These are phyloP conservation scores for Dacryopinax primogenitus DNA, from an alignment of 768 basidiomycete genomes.

Conservation along the genomic window DNA sequence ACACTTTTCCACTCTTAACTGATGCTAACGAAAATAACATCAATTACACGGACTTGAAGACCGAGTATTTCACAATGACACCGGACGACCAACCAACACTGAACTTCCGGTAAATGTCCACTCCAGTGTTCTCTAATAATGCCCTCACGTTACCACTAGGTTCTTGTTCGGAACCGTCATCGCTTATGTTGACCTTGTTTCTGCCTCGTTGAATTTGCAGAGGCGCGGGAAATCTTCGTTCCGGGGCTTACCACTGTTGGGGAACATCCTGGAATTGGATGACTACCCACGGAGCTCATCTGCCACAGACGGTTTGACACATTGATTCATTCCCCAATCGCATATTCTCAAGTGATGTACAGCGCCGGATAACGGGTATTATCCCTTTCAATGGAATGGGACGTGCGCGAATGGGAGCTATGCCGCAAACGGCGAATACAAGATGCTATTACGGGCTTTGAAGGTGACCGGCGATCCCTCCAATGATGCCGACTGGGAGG, in stretches of 20 bases:
- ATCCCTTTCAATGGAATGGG: conserved; percentile 21
- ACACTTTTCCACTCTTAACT: not conserved
- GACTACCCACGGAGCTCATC: conserved; percentile 37
- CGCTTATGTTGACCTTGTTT: conserved; percentile 39
- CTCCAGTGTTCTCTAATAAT: not conserved
- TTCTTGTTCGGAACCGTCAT: conserved; percentile 40
- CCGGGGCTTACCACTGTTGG: conserved; percentile 34
- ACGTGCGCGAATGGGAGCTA: conserved; percentile 31
- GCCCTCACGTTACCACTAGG: conserved; percentile 19
- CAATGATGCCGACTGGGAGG: conserved; percentile 35
- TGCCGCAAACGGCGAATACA: conserved; percentile 35
- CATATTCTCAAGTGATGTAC: conserved; percentile 8
- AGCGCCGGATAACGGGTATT: conserved; percentile 24
- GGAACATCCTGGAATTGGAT: conserved; percentile 36
- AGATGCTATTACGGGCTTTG: conserved; percentile 33
- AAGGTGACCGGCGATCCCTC: conserved; percentile 34
- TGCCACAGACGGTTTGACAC: conserved; percentile 18
- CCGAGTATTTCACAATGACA: conserved; percentile 6
- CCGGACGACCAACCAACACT: not conserved
- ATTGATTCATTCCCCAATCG: conserved; percentile 11
- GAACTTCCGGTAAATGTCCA: not conserved
- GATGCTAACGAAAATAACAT: conserved; percentile 34
- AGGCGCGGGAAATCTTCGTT: conserved; percentile 24
- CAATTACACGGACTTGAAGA: conserved; percentile 31
- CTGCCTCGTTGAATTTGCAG: not conserved